Percentiles rank a stretch among this genome's conserved stretches.
Evolutionary conservation across 441 rosid species (phyloP).

Genomic region (Erodium texanum): DNA sequence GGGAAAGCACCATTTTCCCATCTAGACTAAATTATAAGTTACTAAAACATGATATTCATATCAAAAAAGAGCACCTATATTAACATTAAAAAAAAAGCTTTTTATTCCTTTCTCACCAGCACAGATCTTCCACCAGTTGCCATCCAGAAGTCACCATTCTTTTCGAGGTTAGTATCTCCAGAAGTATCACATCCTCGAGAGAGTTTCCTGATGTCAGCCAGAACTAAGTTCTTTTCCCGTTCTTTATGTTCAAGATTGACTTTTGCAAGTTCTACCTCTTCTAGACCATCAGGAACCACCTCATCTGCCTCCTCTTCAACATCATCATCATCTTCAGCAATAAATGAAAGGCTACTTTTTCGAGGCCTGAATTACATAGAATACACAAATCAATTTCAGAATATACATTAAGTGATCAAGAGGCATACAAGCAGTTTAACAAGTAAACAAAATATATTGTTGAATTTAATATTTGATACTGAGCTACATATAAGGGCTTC

Average conservation of each 20-base stretch:
- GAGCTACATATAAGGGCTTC: neutral
- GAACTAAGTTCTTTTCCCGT: constrained; percentile 62
- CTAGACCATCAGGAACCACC: constrained; percentile 95
- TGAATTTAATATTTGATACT: neutral
- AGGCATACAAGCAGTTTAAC: constrained; percentile 10
- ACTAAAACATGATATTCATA: neutral
- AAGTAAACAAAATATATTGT: neutral
- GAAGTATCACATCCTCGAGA: constrained; percentile 46
- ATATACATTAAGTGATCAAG: constrained; percentile 36
- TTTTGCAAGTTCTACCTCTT: constrained; percentile 96
- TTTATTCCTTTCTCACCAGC: constrained; percentile 47
- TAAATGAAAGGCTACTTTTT: constrained; percentile 78
- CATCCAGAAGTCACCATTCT: constrained; percentile 70
- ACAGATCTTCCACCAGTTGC: constrained; percentile 54
- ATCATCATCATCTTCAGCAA: constrained; percentile 92
- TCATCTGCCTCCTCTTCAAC: constrained; percentile 97
- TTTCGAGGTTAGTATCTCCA: constrained; percentile 38
- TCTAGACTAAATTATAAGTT: neutral
- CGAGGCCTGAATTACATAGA: constrained; percentile 62
- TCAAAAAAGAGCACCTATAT: neutral
- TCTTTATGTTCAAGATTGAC: constrained; percentile 76
- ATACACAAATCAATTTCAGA: neutral
- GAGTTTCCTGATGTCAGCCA: constrained; percentile 72
- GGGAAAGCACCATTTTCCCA: neutral
- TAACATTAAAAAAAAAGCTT: neutral